Evolutionary conservation across 768 basidiomycete species (phyloP).

Genomic region (Lactarius quietus): DNA sequence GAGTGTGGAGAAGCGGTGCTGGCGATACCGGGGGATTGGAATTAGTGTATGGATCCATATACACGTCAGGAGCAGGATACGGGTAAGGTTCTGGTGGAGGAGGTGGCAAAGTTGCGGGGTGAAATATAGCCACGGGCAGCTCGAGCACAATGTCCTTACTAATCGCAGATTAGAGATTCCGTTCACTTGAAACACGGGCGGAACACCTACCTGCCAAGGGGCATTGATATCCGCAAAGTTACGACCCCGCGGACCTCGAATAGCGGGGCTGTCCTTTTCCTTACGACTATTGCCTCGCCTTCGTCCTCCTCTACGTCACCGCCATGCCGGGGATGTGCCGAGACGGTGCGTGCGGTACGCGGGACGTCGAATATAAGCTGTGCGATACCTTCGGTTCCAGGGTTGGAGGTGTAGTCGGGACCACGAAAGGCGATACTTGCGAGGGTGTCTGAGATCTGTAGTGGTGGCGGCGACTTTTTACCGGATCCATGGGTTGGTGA

Average conservation of each 20-base stretch:
- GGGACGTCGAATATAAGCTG: slow-evolving; percentile 81
- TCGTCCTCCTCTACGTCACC: slow-evolving; percentile 37
- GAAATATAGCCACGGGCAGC: not conserved
- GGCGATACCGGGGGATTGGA: too few relatives aligned
- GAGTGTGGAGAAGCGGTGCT: too few relatives aligned
- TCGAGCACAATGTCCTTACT: slow-evolving; percentile 71
- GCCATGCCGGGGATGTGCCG: slow-evolving; percentile 59
- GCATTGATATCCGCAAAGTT: slow-evolving; percentile 64
- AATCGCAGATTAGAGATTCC: slow-evolving; percentile 11
- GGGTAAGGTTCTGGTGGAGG: slow-evolving; percentile 14
- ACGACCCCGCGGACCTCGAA: slow-evolving; percentile 69
- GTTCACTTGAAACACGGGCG: slow-evolving; percentile 7
- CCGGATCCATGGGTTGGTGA: slow-evolving; percentile 30
- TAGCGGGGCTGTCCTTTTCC: slow-evolving; percentile 34
- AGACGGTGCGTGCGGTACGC: slow-evolving; percentile 55
- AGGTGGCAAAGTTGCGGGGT: too few relatives aligned
- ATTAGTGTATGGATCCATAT: slow-evolving; percentile 6
- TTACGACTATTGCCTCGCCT: slow-evolving; percentile 31
- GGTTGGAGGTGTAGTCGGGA: slow-evolving; percentile 67
- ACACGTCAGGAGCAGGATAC: slow-evolving; percentile 8
- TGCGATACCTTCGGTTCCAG: slow-evolving; percentile 75
- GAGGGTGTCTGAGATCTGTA: slow-evolving; percentile 65
- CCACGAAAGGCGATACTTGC: slow-evolving; percentile 69
- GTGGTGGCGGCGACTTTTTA: slow-evolving; percentile 41
- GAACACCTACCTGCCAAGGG: slow-evolving; percentile 58